A percentile compares a stretch with the other conserved stretches of the same genome.
These are phyloP conservation scores for Graphilbum sp. DNA, from an alignment of 2,329 filamentous ascomycete genomes.

Conservation along the genomic window DNA sequence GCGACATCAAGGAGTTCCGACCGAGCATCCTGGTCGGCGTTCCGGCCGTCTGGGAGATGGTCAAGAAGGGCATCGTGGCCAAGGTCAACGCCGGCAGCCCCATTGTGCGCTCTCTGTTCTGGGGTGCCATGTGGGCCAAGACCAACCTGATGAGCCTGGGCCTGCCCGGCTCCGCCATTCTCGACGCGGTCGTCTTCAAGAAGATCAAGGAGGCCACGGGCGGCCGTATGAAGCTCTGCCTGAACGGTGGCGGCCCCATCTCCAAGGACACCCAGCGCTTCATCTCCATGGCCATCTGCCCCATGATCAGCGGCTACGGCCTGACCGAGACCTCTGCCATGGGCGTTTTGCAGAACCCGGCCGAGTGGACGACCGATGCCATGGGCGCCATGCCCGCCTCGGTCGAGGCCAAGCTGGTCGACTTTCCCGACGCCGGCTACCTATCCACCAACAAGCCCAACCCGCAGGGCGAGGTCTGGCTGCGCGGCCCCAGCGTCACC, in stretches of 20 bases:
- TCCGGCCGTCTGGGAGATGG: conserved; percentile 77
- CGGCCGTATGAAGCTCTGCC: conserved; percentile 60
- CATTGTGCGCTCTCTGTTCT: conserved; percentile 60
- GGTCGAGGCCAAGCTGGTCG: conserved; percentile 72
- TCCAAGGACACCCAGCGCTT: conserved; percentile 75
- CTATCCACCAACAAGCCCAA: conserved; percentile 55
- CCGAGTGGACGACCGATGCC: conserved; percentile 59
- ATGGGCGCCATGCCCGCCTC: conserved; percentile 59
- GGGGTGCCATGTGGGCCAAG: conserved; percentile 39
- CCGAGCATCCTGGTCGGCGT: conserved; percentile 75
- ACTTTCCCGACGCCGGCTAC: conserved; percentile 73
- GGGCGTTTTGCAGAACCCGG: conserved; percentile 58
- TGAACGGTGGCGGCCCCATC: conserved; percentile 77
- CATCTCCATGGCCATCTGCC: conserved; percentile 74
- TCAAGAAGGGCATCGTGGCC: conserved; percentile 75
- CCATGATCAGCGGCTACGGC: conserved; percentile 81
- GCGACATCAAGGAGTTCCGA: conserved; percentile 73
- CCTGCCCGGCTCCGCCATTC: conserved; percentile 47
- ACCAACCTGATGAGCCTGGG: conserved; percentile 32
- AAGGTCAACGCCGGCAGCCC: conserved; percentile 57
- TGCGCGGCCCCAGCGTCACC: conserved; percentile 58
- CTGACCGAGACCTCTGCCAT: conserved; percentile 73
- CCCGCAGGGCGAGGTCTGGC: conserved; percentile 78
- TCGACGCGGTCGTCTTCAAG: conserved; percentile 74
- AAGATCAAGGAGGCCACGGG: conserved; percentile 85